Percentiles rank a stretch among this genome's conserved stretches.
phyloP scores from a whole-genome alignment of 129 eudicot species.

The Glebionis coronaria region DNA sequence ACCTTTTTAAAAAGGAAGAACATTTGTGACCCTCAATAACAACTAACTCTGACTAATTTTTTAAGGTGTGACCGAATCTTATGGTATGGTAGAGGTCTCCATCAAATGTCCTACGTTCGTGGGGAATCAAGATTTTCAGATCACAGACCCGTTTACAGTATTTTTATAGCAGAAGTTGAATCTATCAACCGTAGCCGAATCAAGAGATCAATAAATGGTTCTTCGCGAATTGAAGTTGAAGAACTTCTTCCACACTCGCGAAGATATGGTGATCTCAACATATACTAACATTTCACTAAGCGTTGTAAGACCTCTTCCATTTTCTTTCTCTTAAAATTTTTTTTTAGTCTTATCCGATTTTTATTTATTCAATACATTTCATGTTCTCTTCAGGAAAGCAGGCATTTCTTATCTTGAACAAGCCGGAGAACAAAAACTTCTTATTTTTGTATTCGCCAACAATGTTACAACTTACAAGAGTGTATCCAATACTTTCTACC shows the following conservation, averaged over 20 bases:
- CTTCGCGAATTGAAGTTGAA: slow-evolving; percentile 74
- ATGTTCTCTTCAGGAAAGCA: slow-evolving; percentile 18
- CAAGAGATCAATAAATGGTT: slow-evolving; percentile 24
- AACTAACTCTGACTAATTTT: slow-evolving; percentile 9
- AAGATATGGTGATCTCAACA: slow-evolving; percentile 44
- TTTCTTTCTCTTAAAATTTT: too few species aligned
- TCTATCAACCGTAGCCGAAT: slow-evolving; percentile 28
- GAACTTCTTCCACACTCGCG: slow-evolving; percentile 66
- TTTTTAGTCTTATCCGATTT: not conserved
- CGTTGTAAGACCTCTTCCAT: slow-evolving; percentile 20
- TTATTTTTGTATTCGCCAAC: not conserved
- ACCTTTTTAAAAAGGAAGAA: not conserved
- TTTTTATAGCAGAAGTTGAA: slow-evolving; percentile 40
- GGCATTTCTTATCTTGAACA: slow-evolving; percentile 10
- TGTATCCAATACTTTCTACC: not conserved
- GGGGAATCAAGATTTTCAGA: slow-evolving; percentile 44
- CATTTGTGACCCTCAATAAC: not conserved
- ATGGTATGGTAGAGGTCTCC: slow-evolving; percentile 82
- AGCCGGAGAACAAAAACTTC: slow-evolving; percentile 9
- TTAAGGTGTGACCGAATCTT: slow-evolving; percentile 92
- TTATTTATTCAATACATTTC: slow-evolving; percentile 19
- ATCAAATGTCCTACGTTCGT: slow-evolving; percentile 69
- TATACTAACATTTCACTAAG: slow-evolving; percentile 26
- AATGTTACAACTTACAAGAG: too few species aligned
- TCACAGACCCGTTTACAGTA: slow-evolving; percentile 41